Evolutionary conservation across 768 basidiomycete genomes (phyloP).

Genomic region (Russula sp.): DNA sequence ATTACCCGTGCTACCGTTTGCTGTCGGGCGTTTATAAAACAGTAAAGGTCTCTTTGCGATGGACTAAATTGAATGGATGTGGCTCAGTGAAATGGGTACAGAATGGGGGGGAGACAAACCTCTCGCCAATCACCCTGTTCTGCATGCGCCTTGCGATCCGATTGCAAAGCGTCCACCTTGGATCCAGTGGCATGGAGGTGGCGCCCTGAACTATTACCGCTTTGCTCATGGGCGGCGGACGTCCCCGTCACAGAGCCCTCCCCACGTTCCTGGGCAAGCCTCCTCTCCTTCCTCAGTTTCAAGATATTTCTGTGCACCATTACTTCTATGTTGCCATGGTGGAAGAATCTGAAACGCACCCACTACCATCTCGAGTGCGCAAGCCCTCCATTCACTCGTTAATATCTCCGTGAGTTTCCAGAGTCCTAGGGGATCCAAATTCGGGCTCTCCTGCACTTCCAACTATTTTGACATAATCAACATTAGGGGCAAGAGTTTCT

Average conservation of each 20-base stretch:
- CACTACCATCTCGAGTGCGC: conserved; percentile 49
- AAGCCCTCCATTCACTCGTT: conserved; percentile 52
- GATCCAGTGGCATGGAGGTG: not conserved
- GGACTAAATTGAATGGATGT: not conserved
- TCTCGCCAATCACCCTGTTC: conserved; percentile 12
- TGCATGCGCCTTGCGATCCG: not conserved
- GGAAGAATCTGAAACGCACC: conserved; percentile 39
- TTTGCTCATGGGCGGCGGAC: not conserved
- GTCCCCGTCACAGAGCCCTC: conserved; percentile 10
- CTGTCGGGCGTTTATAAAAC: conserved; percentile 11
- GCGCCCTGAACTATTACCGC: not conserved
- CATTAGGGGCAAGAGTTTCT: conserved; percentile 48
- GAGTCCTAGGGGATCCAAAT: conserved; percentile 47
- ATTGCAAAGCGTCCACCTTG: not conserved
- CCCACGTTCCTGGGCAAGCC: not conserved
- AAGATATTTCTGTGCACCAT: conserved; percentile 35
- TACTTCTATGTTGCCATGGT: not conserved
- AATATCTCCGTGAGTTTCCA: conserved; percentile 39
- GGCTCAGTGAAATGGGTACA: not conserved
- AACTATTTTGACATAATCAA: conserved; percentile 37
- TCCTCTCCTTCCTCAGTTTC: conserved; percentile 40
- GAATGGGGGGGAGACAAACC: not conserved
- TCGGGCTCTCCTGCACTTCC: conserved; percentile 42
- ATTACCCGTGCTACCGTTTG: not conserved
- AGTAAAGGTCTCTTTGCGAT: conserved; percentile 9